Conservation (phyloP, 1,284 basidiomycete species). For the Agroathelia rolfsii region DNA sequence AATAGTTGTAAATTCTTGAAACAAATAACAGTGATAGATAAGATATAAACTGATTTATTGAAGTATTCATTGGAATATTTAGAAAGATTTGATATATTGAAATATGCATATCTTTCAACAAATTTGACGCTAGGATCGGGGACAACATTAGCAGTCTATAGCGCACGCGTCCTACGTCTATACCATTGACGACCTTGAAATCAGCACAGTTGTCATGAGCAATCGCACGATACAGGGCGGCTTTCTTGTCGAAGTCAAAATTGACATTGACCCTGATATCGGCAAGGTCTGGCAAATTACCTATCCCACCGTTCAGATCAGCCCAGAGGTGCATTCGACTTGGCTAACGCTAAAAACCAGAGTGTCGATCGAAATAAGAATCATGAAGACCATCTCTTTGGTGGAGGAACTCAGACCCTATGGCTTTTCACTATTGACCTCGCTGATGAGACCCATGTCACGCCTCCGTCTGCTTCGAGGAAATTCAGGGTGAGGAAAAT, state of each 20-base stretch:
- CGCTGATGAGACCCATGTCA: slow-evolving; percentile 96
- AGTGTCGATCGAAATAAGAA: slow-evolving; percentile 96
- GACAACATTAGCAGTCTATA: slow-evolving; percentile 88
- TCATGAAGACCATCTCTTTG: slow-evolving; percentile 99
- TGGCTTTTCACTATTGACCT: slow-evolving; percentile 88
- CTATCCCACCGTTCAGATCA: slow-evolving; percentile 95
- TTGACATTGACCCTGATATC: slow-evolving; percentile 88
- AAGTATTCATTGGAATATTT: too few species aligned
- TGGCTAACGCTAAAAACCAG: slow-evolving; percentile 99
- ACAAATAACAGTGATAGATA: too few species aligned
- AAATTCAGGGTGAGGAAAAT: slow-evolving; percentile 13
- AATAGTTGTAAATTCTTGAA: too few species aligned
- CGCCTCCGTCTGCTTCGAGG: slow-evolving; percentile 81
- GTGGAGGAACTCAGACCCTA: slow-evolving; percentile 97
- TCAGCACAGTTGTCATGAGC: slow-evolving; percentile 93
- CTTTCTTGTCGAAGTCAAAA: slow-evolving; percentile 65
- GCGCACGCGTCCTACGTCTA: slow-evolving; percentile 86
- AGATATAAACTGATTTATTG: too few species aligned
- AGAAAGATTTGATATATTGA: too few species aligned
- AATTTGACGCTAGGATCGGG: slow-evolving; percentile 98
- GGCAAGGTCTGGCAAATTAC: slow-evolving; percentile 89
- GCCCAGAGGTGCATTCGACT: slow-evolving; percentile 99
- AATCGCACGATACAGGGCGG: slow-evolving; percentile 87
- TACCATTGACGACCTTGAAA: slow-evolving; percentile 86
- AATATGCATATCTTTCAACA: too few species aligned